Conservation (phyloP, 495 filamentous ascomycete genomes). For the Pyrenopolyporus hunteri region DNA sequence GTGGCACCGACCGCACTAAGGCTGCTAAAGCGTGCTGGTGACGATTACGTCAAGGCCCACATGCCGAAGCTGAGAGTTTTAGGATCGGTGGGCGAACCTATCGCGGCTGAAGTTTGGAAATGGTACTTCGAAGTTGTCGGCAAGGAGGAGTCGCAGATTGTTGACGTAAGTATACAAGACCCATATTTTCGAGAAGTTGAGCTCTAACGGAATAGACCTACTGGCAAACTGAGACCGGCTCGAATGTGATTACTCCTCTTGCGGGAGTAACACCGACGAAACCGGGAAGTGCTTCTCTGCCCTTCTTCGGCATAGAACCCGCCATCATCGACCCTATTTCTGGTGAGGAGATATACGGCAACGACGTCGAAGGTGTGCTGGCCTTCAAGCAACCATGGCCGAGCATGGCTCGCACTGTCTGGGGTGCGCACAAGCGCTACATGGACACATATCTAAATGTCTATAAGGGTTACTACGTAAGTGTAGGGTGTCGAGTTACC, state of each 20-base stretch:
- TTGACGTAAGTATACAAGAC: conserved; percentile 73
- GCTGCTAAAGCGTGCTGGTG: conserved; percentile 90
- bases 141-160: conserved; percentile 89
- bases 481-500: conserved; percentile 39
- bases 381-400: conserved; percentile 99
- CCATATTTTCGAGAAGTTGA: background rate
- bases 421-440: conserved; percentile 96
- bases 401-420: conserved; percentile 98
- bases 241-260: conserved; percentile 83
- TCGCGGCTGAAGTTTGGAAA: conserved; percentile 98
- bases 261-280: conserved; percentile 80
- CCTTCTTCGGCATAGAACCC: conserved; percentile 98
- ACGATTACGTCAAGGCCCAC: conserved; percentile 84
- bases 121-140: conserved; percentile 98
- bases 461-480: conserved; percentile 97
- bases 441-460: conserved; percentile 99
- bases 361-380: conserved; percentile 97
- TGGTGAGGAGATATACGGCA: conserved; percentile 90
- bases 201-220: conserved; percentile 72
- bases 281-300: conserved; percentile 76
- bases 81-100: conserved; percentile 97
- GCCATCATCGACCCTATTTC: conserved; percentile 97
- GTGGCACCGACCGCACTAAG: conserved; percentile 95
- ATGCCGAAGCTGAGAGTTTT: conserved; percentile 91
- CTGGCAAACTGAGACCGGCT: conserved; percentile 99